A percentile compares a stretch with the other conserved stretches of the same genome.
phyloP scores from a whole-genome alignment of 306 rosid species.

The Castanea mollissima region DNA sequence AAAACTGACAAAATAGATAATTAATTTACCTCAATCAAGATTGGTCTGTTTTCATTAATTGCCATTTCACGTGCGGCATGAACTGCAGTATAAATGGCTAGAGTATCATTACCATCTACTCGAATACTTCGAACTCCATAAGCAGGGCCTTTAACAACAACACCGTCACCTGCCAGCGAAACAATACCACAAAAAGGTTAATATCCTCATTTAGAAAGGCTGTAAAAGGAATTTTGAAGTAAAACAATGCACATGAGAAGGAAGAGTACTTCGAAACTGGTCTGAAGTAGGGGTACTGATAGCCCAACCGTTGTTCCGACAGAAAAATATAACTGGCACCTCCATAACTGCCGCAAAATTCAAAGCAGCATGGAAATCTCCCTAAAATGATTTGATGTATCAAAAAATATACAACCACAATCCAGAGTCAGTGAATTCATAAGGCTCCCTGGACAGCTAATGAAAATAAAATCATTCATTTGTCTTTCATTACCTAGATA shows the following conservation, averaged over 20 bases:
- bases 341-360: constrained; percentile 90
- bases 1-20: constrained; percentile 3
- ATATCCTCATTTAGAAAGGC: constrained; percentile 15
- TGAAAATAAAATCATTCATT: constrained; percentile 1
- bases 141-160: constrained; percentile 75
- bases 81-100: constrained; percentile 77
- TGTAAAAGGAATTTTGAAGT: not conserved
- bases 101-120: constrained; percentile 90
- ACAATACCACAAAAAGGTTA: not conserved
- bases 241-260: constrained; percentile 4
- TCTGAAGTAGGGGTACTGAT: constrained; percentile 92
- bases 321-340: constrained; percentile 81
- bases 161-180: constrained; percentile 70
- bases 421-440: not conserved
- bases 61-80: constrained; percentile 83
- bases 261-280: constrained; percentile 76
- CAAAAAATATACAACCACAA: constrained; percentile 14
- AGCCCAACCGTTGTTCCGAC: constrained; percentile 99
- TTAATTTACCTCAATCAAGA: constrained; percentile 76
- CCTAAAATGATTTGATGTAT: constrained; percentile 42
- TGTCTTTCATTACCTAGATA: not conserved
- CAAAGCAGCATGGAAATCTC: constrained; percentile 95
- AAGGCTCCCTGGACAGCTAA: constrained; percentile 1
- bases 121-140: constrained; percentile 85
- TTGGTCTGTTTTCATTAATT: constrained; percentile 63